Evolutionary conservation across 768 basidiomycete species (phyloP).

Genomic region (Lactarius akahatsu): DNA sequence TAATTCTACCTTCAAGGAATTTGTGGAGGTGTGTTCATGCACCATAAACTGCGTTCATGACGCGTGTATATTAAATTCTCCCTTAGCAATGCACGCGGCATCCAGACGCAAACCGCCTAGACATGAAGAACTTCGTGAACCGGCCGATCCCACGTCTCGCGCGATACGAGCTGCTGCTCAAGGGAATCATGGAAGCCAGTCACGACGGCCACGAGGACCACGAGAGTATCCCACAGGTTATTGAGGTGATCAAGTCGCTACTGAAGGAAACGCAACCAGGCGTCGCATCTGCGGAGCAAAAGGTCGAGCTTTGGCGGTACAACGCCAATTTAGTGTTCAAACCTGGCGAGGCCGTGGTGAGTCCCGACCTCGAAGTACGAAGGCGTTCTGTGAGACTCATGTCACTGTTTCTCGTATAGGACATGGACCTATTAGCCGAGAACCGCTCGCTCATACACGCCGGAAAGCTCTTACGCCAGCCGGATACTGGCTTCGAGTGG

Average conservation of each 20-base stretch:
- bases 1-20: slow-evolving; percentile 75
- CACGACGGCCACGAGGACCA: slow-evolving; percentile 75
- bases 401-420: slow-evolving; percentile 40
- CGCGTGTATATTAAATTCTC: not conserved
- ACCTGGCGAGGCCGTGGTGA: slow-evolving; percentile 64
- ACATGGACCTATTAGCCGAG: slow-evolving; percentile 87
- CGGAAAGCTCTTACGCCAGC: slow-evolving; percentile 80
- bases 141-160: slow-evolving; percentile 88
- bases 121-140: slow-evolving; percentile 92
- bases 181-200: slow-evolving; percentile 75
- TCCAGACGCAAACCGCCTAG: slow-evolving; percentile 75
- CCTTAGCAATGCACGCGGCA: slow-evolving; percentile 54
- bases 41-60: not conserved
- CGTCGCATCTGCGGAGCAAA: slow-evolving; percentile 79
- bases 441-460: slow-evolving; percentile 82
- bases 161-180: slow-evolving; percentile 84
- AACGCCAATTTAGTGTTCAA: slow-evolving; percentile 80
- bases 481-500: slow-evolving; percentile 86
- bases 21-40: slow-evolving; percentile 65
- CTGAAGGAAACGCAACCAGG: slow-evolving; percentile 88
- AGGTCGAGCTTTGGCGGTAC: slow-evolving; percentile 88
- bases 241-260: slow-evolving; percentile 82
- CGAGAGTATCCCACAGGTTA: slow-evolving; percentile 77
- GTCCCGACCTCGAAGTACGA: slow-evolving; percentile 27
- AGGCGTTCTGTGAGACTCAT: not conserved